Percentiles rank a stretch among this genome's conserved stretches.
Evolutionary conservation across 2,329 filamentous ascomycete species (phyloP).

Genomic region (Aspergillus sp.): DNA sequence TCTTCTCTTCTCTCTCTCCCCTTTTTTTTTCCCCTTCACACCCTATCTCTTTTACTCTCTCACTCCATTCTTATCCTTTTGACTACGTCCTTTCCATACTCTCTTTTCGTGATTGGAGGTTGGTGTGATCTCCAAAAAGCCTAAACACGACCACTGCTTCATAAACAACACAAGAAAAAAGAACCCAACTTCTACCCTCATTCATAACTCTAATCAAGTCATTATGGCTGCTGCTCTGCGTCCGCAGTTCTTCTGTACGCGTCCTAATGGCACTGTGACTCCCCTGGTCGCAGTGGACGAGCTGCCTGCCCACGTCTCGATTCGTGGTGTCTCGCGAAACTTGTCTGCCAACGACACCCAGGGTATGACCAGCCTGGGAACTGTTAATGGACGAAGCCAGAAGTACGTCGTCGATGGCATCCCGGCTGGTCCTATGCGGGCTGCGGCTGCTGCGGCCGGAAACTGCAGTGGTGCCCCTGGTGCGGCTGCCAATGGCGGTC

Average conservation of each 20-base stretch:
- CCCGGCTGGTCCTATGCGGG: not conserved
- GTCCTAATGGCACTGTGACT: conserved; percentile 33
- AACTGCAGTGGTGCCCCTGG: not conserved
- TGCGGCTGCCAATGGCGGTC: conserved; percentile 5
- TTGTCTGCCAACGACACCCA: conserved; percentile 31
- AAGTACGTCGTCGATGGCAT: conserved; percentile 29
- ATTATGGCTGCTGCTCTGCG: conserved; percentile 20
- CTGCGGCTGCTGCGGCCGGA: not conserved
- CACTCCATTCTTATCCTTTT: not conserved
- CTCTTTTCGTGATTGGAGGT: not conserved
- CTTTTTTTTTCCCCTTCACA: not conserved
- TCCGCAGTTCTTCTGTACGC: conserved; percentile 37
- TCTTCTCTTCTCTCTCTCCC: conserved; percentile 5
- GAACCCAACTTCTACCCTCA: not conserved
- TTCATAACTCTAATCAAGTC: not conserved
- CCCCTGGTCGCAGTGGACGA: conserved; percentile 41
- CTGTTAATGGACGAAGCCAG: conserved; percentile 21
- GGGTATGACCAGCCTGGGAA: conserved; percentile 38
- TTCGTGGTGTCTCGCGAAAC: conserved; percentile 31
- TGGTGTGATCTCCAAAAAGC: not conserved
- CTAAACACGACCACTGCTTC: not conserved
- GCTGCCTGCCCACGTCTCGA: conserved; percentile 29
- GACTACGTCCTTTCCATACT: not conserved
- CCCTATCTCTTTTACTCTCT: not conserved
- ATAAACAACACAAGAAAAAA: not conserved